A percentile compares a stretch with the other conserved stretches of the same genome.
These are phyloP conservation scores for Carex cristatella DNA, from an alignment of 176 grass and related monocot genomes.

Conservation along the genomic window DNA sequence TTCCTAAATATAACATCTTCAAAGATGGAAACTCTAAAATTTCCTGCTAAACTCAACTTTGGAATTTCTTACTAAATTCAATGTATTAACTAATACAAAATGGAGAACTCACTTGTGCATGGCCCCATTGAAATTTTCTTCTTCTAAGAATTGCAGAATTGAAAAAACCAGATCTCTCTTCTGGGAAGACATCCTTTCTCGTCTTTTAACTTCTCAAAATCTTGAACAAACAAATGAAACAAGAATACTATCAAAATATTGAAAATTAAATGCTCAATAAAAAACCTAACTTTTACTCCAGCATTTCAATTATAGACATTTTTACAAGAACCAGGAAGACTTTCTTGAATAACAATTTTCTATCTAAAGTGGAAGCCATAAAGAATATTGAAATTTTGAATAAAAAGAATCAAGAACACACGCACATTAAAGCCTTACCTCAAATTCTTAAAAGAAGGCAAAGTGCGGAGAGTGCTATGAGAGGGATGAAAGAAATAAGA, in stretches of 20 bases:
- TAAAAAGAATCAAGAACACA: no score
- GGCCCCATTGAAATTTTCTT: slow-evolving; percentile 88
- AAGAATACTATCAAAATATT: background rate
- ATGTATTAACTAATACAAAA: background rate
- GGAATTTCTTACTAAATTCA: background rate
- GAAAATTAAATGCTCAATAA: background rate
- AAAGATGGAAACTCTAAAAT: background rate
- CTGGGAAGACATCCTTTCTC: slow-evolving; percentile 47
- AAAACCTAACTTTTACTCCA: background rate
- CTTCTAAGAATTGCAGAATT: slow-evolving; percentile 91
- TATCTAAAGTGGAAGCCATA: no score
- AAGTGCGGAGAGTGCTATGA: no score
- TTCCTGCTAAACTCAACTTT: background rate
- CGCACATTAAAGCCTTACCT: no score
- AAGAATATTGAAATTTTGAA: no score
- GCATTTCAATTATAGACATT: background rate
- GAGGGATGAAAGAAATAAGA: no score
- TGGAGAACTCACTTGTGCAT: slow-evolving; percentile 64
- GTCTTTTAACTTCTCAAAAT: background rate
- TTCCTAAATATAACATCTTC: no score
- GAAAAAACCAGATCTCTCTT: slow-evolving; percentile 76
- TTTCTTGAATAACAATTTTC: no score
- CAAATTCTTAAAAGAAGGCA: no score
- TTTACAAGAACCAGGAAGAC: no score
- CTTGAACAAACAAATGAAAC: background rate